These are phyloP conservation scores for Neopestalotiopsis sp. DNA, from an alignment of 2,329 filamentous ascomycete genomes.

Conservation along the genomic window DNA sequence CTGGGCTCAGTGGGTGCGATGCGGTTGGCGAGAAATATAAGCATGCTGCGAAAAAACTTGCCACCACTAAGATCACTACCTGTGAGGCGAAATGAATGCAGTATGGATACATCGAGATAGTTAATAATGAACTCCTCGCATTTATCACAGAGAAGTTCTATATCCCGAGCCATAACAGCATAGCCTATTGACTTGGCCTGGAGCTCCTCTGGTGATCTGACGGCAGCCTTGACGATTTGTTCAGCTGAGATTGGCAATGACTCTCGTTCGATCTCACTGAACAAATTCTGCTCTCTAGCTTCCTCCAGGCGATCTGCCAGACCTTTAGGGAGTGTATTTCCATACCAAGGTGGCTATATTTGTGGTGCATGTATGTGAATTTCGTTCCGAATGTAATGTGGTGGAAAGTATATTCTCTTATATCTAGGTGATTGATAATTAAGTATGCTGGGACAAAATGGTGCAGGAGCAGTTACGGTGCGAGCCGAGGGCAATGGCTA, in stretches of 20 bases:
- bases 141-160: background rate
- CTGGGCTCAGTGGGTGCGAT: background rate
- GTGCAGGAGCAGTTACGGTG: background rate
- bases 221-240: background rate
- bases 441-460: background rate
- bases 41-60: background rate
- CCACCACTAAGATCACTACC: background rate
- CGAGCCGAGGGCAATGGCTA: background rate
- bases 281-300: background rate
- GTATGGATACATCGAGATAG: background rate
- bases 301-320: background rate
- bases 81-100: background rate
- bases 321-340: accelerated
- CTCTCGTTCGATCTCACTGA: background rate
- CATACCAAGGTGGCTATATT: background rate
- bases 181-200: background rate
- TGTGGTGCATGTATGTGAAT: background rate
- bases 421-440: background rate
- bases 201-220: background rate
- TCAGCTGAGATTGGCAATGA: background rate
- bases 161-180: background rate
- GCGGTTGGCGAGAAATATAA: background rate
- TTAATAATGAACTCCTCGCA: accelerated
- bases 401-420: background rate
- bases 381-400: background rate